These are phyloP conservation scores for Pilasporangium apinafurcum DNA, from an alignment of 352 stramenopile genomes.

Conservation along the genomic window DNA sequence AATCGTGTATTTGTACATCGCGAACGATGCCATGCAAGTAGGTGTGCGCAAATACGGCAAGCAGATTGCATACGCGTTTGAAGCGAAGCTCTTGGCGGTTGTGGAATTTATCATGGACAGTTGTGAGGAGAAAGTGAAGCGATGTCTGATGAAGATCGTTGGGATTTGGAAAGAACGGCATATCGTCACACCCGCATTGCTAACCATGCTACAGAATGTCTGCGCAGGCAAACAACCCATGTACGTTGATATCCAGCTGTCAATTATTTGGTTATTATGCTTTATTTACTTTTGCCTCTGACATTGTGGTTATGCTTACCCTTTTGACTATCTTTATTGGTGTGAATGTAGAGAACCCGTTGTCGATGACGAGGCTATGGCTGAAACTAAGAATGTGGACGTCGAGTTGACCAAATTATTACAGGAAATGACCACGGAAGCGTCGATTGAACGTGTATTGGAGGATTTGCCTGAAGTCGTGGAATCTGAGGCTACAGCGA, in stretches of 20 bases:
- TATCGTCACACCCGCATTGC: conserved; percentile 39
- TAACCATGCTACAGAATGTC: conserved; percentile 70
- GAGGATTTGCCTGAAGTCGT: conserved; percentile 60
- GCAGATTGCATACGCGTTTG: conserved; percentile 56
- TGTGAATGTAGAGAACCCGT: conserved; percentile 18
- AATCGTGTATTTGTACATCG: conserved; percentile 81
- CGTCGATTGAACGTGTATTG: conserved; percentile 36
- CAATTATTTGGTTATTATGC: conserved; percentile 1
- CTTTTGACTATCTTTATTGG: not conserved
- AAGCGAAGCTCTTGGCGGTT: conserved; percentile 44
- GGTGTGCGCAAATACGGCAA: conserved; percentile 76
- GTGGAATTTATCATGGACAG: conserved; percentile 60
- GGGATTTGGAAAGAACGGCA: conserved; percentile 79
- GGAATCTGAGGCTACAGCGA: conserved; percentile 42
- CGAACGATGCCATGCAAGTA: conserved; percentile 84
- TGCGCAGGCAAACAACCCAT: conserved; percentile 57
- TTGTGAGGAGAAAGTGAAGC: conserved; percentile 78
- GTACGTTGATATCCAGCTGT: conserved; percentile 16
- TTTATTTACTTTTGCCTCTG: conserved; percentile 2
- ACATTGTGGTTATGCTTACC: conserved; percentile 1
- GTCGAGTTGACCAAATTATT: conserved; percentile 25
- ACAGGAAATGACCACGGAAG: conserved; percentile 25
- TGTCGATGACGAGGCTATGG: conserved; percentile 10
- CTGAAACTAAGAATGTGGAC: conserved; percentile 10
- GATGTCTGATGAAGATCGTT: conserved; percentile 81